Conservation (phyloP, 192 early-diverging fungal genomes). For the Mortierella alpina region DNA sequence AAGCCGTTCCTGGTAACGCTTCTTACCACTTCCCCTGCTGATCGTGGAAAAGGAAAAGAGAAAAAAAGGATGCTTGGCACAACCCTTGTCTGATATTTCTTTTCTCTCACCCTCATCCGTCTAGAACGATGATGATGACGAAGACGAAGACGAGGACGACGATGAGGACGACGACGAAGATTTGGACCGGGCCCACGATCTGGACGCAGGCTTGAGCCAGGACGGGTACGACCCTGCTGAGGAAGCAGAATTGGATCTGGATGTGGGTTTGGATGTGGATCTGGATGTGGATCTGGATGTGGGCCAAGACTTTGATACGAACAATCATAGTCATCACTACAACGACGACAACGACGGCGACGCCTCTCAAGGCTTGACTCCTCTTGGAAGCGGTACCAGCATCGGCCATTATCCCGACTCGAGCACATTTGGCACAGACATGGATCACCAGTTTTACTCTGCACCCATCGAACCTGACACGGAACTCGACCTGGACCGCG, state of each 20-base stretch:
- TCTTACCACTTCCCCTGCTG: not conserved
- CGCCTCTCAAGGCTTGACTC: not conserved
- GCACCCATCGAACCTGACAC: too few species aligned
- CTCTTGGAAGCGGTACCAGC: too few species aligned
- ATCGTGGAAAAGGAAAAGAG: not conserved
- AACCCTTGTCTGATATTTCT: not conserved
- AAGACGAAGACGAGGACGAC: not conserved
- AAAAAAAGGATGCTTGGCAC: not conserved
- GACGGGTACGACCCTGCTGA: not conserved
- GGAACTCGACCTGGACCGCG: too few species aligned
- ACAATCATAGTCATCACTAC: not conserved
- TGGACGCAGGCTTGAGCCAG: not conserved
- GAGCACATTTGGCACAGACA: too few species aligned
- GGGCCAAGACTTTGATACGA: conserved; percentile 12
- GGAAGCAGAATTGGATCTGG: not conserved
- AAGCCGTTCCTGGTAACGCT: conserved; percentile 20
- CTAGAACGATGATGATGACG: conserved; percentile 8
- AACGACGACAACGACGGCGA: not conserved
- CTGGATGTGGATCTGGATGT: conserved; percentile 18
- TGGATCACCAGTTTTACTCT: too few species aligned
- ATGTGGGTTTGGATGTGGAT: too few species aligned
- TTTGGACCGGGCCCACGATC: not conserved
- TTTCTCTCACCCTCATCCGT: not conserved
- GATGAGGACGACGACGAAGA: conserved; percentile 3
- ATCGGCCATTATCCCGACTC: too few species aligned